Conservation (phyloP, 2,329 filamentous ascomycete species). For the Metarhizium robertsii region DNA sequence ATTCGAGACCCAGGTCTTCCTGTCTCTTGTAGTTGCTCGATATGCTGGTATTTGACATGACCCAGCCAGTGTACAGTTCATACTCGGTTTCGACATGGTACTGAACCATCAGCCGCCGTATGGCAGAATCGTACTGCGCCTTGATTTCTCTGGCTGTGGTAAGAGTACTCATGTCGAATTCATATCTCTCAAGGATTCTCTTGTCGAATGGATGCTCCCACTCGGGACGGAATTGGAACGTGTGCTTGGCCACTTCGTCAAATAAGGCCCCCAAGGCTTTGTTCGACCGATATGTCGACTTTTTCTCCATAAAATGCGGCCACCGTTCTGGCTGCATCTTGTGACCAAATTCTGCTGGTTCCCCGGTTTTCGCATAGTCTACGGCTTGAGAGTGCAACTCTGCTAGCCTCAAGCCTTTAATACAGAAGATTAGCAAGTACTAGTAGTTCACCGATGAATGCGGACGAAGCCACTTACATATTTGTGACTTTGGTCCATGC, state of each 20-base stretch:
- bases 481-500: slow-evolving; percentile 55
- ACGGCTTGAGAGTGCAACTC: slow-evolving; percentile 82
- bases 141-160: slow-evolving; percentile 59
- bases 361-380: slow-evolving; percentile 87
- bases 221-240: slow-evolving; percentile 61
- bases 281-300: slow-evolving; percentile 52
- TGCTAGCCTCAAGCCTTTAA: slow-evolving; percentile 58
- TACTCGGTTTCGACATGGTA: slow-evolving; percentile 80
- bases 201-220: slow-evolving; percentile 66
- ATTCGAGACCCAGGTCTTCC: slow-evolving; percentile 68
- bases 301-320: slow-evolving; percentile 85
- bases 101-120: slow-evolving; percentile 76
- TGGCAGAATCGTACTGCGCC: slow-evolving; percentile 62
- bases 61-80: slow-evolving; percentile 83
- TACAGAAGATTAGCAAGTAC: neutral
- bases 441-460: neutral
- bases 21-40: slow-evolving; percentile 77
- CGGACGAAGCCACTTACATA: slow-evolving; percentile 42
- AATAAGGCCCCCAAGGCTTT: slow-evolving; percentile 76
- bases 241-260: slow-evolving; percentile 51
- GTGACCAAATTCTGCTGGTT: slow-evolving; percentile 58
- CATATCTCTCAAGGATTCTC: slow-evolving; percentile 58
- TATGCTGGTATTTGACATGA: slow-evolving; percentile 63
- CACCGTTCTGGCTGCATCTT: slow-evolving; percentile 52
- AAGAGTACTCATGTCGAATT: slow-evolving; percentile 45